A percentile compares a stretch with the other conserved stretches of the same genome.
Evolutionary conservation across 371 early-diverging fungal genomes (phyloP).

Genomic region (Lichtheimia ramosa): DNA sequence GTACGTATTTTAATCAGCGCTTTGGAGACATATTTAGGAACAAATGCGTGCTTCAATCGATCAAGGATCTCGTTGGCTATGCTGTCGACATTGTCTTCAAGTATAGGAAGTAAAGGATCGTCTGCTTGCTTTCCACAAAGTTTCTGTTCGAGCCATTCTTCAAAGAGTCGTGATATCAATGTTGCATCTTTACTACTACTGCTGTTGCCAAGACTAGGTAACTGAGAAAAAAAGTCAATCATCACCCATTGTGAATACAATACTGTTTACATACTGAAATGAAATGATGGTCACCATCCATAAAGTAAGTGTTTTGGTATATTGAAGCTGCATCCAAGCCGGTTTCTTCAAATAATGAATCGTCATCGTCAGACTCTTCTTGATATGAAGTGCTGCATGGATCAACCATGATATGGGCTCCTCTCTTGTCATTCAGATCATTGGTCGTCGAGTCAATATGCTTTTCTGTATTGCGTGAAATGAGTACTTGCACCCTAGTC

Average conservation of each 20-base stretch:
- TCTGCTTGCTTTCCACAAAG: constrained; percentile 17
- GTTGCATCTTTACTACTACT: constrained; percentile 21
- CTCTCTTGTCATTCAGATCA: neutral
- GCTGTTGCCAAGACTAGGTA: constrained; percentile 29
- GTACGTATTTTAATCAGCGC: constrained; percentile 28
- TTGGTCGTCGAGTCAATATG: neutral
- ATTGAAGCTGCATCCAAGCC: neutral
- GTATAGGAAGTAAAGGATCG: constrained; percentile 18
- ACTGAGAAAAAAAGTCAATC: constrained; percentile 10
- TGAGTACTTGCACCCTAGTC: neutral
- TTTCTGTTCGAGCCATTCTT: constrained; percentile 32
- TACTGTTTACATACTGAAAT: constrained; percentile 24
- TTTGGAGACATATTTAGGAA: constrained; percentile 15
- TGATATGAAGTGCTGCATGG: constrained; percentile 3
- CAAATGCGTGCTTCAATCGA: constrained; percentile 16
- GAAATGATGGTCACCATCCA: constrained; percentile 35
- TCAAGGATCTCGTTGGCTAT: constrained; percentile 30
- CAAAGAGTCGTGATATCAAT: constrained; percentile 29
- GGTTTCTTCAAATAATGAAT: constrained; percentile 5
- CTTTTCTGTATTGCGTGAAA: neutral
- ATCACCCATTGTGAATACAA: neutral
- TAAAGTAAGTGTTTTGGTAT: constrained; percentile 33
- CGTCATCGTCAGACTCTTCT: constrained; percentile 10
- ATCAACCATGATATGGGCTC: neutral
- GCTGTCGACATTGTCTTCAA: constrained; percentile 31